Conservation (phyloP, 164 flowering plant genomes). For the Vitis vinifera region DNA sequence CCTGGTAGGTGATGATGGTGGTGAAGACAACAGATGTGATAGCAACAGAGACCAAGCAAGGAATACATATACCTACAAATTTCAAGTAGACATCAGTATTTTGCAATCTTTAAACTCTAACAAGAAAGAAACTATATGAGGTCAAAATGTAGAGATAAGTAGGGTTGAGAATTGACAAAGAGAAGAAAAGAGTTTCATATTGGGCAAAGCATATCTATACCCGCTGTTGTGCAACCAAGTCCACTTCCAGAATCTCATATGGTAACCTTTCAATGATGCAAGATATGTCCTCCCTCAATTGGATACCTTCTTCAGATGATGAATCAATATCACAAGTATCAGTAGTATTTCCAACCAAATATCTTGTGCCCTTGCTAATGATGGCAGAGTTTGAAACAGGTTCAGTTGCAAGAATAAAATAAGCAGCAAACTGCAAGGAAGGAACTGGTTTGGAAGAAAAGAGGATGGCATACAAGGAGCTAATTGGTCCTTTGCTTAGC, state of each 20-base stretch:
- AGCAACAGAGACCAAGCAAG: slow-evolving; percentile 86
- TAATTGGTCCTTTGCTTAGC: slow-evolving; percentile 72
- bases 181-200: neutral
- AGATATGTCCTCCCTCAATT: slow-evolving; percentile 71
- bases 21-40: slow-evolving; percentile 66
- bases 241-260: slow-evolving; percentile 54
- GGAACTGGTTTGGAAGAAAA: slow-evolving; percentile 67
- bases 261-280: slow-evolving; percentile 58
- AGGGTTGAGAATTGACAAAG: neutral
- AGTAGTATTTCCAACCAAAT: slow-evolving; percentile 16
- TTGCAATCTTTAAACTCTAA: neutral
- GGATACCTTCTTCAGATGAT: slow-evolving; percentile 43
- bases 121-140: neutral
- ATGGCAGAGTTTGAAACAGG: slow-evolving; percentile 60
- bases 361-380: slow-evolving; percentile 28
- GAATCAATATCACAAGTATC: slow-evolving; percentile 35
- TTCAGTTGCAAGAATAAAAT: slow-evolving; percentile 63
- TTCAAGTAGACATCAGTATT: slow-evolving; percentile 2
- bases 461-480: slow-evolving; percentile 83
- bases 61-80: slow-evolving; percentile 65
- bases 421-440: slow-evolving; percentile 76
- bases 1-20: slow-evolving; percentile 59
- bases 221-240: slow-evolving; percentile 51
- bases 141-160: neutral
- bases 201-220: slow-evolving; percentile 36